A percentile compares a stretch with the other conserved stretches of the same genome.
Conservation (phyloP, 1,139 yeast species). For the Suhomyces atakaporum region DNA sequence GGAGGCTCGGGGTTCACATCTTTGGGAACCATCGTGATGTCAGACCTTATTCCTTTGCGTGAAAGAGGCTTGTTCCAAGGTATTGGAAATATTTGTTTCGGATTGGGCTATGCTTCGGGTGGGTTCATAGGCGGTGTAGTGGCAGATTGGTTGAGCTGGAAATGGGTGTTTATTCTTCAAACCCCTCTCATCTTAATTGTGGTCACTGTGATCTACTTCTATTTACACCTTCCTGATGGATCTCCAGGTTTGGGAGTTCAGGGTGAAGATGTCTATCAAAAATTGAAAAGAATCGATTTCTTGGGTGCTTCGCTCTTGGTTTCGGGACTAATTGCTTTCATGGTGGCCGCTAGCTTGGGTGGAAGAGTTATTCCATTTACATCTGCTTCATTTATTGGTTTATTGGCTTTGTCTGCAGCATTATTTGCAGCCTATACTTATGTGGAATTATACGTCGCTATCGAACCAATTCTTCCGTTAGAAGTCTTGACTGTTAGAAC, state of each 20-base stretch:
- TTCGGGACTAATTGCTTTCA: slow-evolving; percentile 48
- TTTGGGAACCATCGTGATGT: slow-evolving; percentile 52
- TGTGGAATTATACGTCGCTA: slow-evolving; percentile 56
- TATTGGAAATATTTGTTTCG: slow-evolving; percentile 62
- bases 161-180: slow-evolving; percentile 55
- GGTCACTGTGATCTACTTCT: slow-evolving; percentile 38
- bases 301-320: slow-evolving; percentile 67
- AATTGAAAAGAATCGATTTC: slow-evolving; percentile 66
- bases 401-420: slow-evolving; percentile 22
- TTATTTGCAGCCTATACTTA: slow-evolving; percentile 42
- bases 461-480: slow-evolving; percentile 71
- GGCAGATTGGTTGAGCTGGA: slow-evolving; percentile 79
- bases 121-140: slow-evolving; percentile 69
- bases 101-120: slow-evolving; percentile 71
- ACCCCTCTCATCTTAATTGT: slow-evolving; percentile 64
- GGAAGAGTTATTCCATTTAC: slow-evolving; percentile 55
- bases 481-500: slow-evolving; percentile 57
- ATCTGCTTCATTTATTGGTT: slow-evolving; percentile 33
- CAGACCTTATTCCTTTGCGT: slow-evolving; percentile 53
- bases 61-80: slow-evolving; percentile 59
- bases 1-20: slow-evolving; percentile 61
- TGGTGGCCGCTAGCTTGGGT: slow-evolving; percentile 70
- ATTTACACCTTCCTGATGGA: slow-evolving; percentile 49
- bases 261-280: slow-evolving; percentile 42
- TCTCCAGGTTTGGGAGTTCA: slow-evolving; percentile 47